Evolutionary conservation across 108 stramenopile genomes (phyloP).

Genomic region (Nitzschia sp.): DNA sequence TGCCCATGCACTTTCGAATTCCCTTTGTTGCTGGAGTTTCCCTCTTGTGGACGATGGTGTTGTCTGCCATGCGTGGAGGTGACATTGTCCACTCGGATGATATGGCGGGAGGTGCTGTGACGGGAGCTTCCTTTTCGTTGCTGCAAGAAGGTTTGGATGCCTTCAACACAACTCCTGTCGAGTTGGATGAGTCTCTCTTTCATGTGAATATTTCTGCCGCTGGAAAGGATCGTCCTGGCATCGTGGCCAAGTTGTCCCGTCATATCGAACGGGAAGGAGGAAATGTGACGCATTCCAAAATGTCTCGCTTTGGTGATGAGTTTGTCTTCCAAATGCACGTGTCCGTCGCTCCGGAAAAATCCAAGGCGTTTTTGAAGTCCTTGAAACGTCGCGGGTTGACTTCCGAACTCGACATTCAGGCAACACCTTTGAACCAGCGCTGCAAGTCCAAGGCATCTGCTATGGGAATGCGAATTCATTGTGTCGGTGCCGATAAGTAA

Average conservation of each 20-base stretch:
- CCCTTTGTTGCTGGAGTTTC: conserved; percentile 82
- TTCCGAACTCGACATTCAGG: conserved; percentile 60
- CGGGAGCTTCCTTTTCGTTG: conserved; percentile 60
- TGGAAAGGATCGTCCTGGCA: conserved; percentile 71
- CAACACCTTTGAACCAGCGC: conserved; percentile 51
- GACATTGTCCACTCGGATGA: conserved; percentile 67
- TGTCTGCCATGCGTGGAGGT: conserved; percentile 86
- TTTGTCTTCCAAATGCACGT: conserved; percentile 87
- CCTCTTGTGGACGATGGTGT: conserved; percentile 78
- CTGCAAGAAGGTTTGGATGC: conserved; percentile 70
- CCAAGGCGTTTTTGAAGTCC: conserved; percentile 25
- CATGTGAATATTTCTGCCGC: conserved; percentile 75
- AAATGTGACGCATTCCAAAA: conserved; percentile 80
- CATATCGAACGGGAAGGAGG: conserved; percentile 69
- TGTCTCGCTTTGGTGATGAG: conserved; percentile 80
- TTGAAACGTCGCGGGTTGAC: conserved; percentile 37
- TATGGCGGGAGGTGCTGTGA: conserved; percentile 73
- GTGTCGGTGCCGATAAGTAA: conserved; percentile 79
- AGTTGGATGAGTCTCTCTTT: conserved; percentile 56
- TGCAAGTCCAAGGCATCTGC: conserved; percentile 47
- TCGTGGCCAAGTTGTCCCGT: conserved; percentile 64
- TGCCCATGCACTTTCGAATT: conserved; percentile 87
- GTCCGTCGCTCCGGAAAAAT: conserved; percentile 58
- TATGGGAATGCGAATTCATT: conserved; percentile 71
- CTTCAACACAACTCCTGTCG: conserved; percentile 66